Percentiles rank a stretch among this genome's conserved stretches.
Evolutionary conservation across 345 rosid genomes (phyloP).

Genomic region (Populus ilicifolia): DNA sequence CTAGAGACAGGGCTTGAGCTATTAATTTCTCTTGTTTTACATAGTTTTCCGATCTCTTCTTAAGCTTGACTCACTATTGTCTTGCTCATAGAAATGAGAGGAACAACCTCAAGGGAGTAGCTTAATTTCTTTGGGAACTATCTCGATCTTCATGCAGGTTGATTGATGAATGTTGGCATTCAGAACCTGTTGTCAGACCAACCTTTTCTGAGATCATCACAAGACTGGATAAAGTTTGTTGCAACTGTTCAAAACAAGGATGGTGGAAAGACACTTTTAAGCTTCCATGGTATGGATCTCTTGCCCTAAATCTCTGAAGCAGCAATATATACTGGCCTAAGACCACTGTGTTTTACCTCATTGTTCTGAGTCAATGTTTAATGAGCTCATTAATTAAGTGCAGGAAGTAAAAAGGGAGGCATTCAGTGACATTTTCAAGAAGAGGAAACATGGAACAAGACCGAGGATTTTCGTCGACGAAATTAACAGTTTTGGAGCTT

Average conservation of each 20-base stretch:
- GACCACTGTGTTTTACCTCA: not conserved
- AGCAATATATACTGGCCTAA: not conserved
- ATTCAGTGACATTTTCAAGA: not conserved
- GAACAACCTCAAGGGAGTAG: no score
- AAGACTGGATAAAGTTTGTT: slow-evolving; percentile 64
- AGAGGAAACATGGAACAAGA: not conserved
- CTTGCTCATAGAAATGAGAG: no score
- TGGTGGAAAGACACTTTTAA: slow-evolving; percentile 97
- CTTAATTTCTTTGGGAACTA: not conserved
- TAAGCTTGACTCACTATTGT: no score
- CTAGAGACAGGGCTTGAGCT: no score
- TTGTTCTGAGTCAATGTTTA: not conserved
- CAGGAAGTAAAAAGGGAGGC: not conserved
- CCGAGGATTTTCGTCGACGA: not conserved
- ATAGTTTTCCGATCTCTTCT: no score
- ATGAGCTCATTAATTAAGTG: not conserved
- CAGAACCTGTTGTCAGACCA: slow-evolving; percentile 58
- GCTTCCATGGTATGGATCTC: slow-evolving; percentile 76
- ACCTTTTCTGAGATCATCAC: slow-evolving; percentile 77
- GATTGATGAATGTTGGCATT: slow-evolving; percentile 89
- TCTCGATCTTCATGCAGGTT: slow-evolving; percentile 43
- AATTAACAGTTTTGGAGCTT: slow-evolving; percentile 7
- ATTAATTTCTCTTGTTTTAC: no score
- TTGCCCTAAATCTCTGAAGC: not conserved
- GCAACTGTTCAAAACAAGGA: slow-evolving; percentile 73